Evolutionary conservation across 768 basidiomycete species (phyloP).

Genomic region (Suillus cothurnatus): DNA sequence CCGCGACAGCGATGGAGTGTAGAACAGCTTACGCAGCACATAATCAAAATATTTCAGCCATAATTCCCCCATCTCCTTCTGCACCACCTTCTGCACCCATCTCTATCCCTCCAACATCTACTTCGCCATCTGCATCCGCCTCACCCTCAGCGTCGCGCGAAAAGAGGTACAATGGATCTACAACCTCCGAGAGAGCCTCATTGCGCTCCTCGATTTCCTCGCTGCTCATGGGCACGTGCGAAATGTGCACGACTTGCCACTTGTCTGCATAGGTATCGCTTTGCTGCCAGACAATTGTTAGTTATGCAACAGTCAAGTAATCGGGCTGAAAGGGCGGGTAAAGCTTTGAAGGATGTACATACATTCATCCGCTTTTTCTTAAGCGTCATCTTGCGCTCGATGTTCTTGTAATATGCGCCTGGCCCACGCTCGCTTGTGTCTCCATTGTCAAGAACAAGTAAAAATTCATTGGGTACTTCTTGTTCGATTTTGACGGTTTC

Average conservation of each 20-base stretch:
- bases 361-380: constrained; percentile 86
- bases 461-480: constrained; percentile 83
- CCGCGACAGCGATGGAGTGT: neutral
- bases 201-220: constrained; percentile 81
- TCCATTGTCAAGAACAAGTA: constrained; percentile 73
- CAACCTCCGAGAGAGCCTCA: constrained; percentile 75
- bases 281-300: constrained; percentile 39
- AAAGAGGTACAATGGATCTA: constrained; percentile 63
- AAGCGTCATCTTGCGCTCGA: constrained; percentile 84
- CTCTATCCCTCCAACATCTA: constrained; percentile 39
- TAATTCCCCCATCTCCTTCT: constrained; percentile 22
- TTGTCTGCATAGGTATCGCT: constrained; percentile 78
- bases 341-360: constrained; percentile 28
- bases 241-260: constrained; percentile 78
- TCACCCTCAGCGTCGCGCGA: constrained; percentile 49
- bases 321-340: neutral
- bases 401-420: constrained; percentile 89
- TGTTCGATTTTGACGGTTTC: constrained; percentile 87
- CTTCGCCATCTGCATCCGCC: constrained; percentile 67
- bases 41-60: constrained; percentile 35
- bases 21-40: neutral
- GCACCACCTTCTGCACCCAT: constrained; percentile 54
- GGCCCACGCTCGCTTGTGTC: constrained; percentile 47
- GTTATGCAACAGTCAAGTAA: constrained; percentile 4
- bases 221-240: constrained; percentile 67